phyloP scores from a whole-genome alignment of 129 eudicot species.

The Flaveria trinervia region DNA sequence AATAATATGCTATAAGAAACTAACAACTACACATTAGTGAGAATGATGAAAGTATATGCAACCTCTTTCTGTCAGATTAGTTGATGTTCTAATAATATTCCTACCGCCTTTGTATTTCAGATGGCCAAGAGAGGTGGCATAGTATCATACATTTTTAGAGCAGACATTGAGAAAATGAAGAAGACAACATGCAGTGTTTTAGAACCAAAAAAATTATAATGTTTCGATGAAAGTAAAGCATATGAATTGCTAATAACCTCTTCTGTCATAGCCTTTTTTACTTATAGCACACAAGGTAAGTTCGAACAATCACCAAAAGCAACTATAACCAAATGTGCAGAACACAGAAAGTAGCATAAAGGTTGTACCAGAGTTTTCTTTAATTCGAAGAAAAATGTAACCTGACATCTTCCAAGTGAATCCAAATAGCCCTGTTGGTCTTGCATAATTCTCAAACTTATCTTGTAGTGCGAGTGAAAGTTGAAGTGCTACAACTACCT shows the following conservation, averaged over 20 bases:
- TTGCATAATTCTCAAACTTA: not conserved
- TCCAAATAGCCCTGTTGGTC: not conserved
- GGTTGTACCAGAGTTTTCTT: conserved; percentile 4
- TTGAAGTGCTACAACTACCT: conserved; percentile 28
- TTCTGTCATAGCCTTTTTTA: too few species aligned
- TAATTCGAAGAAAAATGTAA: not conserved
- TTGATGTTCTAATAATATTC: too few species aligned
- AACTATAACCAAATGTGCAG: not conserved
- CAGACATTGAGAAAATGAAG: too few species aligned
- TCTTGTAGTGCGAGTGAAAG: conserved; percentile 9
- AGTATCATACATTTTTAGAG: too few species aligned
- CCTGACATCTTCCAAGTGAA: conserved; percentile 13
- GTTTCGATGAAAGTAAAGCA: not conserved
- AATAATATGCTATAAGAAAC: not conserved
- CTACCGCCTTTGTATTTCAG: too few species aligned
- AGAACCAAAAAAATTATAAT: not conserved
- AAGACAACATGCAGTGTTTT: too few species aligned
- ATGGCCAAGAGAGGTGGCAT: too few species aligned
- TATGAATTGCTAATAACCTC: not conserved
- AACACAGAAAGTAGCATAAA: not conserved
- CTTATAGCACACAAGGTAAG: too few species aligned
- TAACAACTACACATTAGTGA: too few species aligned
- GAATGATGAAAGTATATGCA: too few species aligned
- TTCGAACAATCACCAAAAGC: not conserved
- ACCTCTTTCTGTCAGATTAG: too few species aligned